Evolutionary conservation across 176 grass and related monocot genomes (phyloP), one percentile per base, ranked within the genome.

Genomic region (Carex littledalei): DNA sequence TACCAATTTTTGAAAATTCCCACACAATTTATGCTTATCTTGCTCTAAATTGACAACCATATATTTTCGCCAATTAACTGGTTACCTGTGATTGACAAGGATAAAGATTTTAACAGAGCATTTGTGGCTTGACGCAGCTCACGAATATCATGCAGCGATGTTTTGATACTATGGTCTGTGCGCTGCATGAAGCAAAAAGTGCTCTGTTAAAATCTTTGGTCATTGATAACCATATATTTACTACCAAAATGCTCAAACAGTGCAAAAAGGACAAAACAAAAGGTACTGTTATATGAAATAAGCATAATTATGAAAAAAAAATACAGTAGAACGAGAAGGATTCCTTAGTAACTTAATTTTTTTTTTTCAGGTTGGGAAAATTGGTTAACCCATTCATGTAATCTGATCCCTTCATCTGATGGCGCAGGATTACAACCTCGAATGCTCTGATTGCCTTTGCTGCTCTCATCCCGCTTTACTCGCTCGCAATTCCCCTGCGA

Each of bases 371-470:
- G 74, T 78, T 54, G 74, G 50, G 22, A 13, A 78, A 78, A 8
- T 56, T 57, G 74, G 29, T 81, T 81, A 81, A 64, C 7, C 79
- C 79, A 81, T 63, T 11, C 79, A 81, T 63, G 58, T 43, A 24
- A 81, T 64, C 58, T 63, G 39, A 79, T 47, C 49, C 32, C 32
- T 63, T 43, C 81, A 53, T 66, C 22, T 67, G 81, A 83, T 83
- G 81, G 81, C 61, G 6, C 81, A 66, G 60, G 81, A 64, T 83
- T 83, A 65, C 39, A 83, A 83, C 41, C 13, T 1, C 8, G 37
- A 83, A 16, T 68, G n/a, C 63, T 83, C 81, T 50, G 81, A 68
- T 52, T 83, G 81, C 63, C 81, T 83, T 43, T 83, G 61, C 39
- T 83, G 81, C 11, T 83, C 81, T 52, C 81, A 83, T 52, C 61